phyloP scores from a whole-genome alignment of 2,329 filamentous ascomycete genomes.

The Pseudocercospora fuligena region DNA sequence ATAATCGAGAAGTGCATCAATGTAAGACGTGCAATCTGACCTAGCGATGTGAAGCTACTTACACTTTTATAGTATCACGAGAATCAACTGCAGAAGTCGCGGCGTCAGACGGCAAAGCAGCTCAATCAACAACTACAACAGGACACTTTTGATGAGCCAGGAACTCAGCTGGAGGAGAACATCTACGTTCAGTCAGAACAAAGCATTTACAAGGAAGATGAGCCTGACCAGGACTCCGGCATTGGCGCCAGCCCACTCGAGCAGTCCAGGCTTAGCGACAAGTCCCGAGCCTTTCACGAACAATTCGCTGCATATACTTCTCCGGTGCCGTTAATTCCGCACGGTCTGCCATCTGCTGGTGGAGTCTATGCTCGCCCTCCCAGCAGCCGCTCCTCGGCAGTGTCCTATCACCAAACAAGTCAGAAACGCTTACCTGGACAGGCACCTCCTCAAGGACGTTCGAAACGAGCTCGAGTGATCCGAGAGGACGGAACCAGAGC shows the following conservation, averaged over 20 bases:
- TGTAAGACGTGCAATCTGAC: neutral
- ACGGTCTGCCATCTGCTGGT: constrained; percentile 9
- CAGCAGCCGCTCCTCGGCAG: neutral
- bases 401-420: neutral
- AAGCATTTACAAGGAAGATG: neutral
- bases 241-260: constrained; percentile 5
- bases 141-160: constrained; percentile 1
- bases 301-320: constrained; percentile 23
- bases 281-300: constrained; percentile 17
- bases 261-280: constrained; percentile 11
- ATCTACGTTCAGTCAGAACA: neutral
- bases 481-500: constrained; percentile 16
- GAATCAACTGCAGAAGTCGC: constrained; percentile 25
- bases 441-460: neutral
- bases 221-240: constrained; percentile 7
- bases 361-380: constrained; percentile 11
- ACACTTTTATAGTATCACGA: constrained; percentile 19
- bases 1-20: constrained; percentile 27
- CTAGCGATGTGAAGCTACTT: neutral
- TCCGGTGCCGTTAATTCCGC: constrained; percentile 15
- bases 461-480: constrained; percentile 17
- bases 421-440: constrained; percentile 3
- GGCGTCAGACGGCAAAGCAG: constrained; percentile 18
- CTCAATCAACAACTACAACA: constrained; percentile 14
- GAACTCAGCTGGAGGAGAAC: neutral